Base-by-base conservation (phyloP, 176 grass and related monocot genomes). In the Cenchrus fungigraminus region DNA sequence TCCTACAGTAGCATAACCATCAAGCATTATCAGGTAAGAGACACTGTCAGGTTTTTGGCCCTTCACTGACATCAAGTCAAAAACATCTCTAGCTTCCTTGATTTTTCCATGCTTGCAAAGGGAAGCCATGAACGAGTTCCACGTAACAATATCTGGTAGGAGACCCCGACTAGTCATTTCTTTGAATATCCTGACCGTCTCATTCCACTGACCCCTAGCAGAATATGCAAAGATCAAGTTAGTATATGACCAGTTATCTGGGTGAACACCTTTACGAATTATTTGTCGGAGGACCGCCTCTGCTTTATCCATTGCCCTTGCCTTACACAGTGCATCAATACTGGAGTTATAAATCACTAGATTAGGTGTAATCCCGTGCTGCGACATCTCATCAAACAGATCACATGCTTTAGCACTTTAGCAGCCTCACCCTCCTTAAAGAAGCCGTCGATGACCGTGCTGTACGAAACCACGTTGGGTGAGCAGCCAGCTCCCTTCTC, bases 41-140 rank as follows among this genome's bases (percentile, higher is more conserved):
- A 68, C 0, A 11, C 56, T 20, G 32, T 47, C 0, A 46, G 73
- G 73, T 46, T 57, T 84, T 19, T 5, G 83, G 17, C 83, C 83
- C 54, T 71, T 78, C 22, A 50, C 12, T 40, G 15, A 9, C 65
- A 85, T 85, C 4, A 68, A 57, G 74, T 86, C 58, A 49, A 89
- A 71, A 49, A 78, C 9, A 9, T 47, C 22, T 59, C 63, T 54
- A 72, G 54, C 79, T 77, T 92, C 20, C n/a, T 60, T 47, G 79
- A 54, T 57, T 84, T 63, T 46, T 12, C 51, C 55, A 32, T 89
- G 31, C 55, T 71, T 84, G 43, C 83, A 89, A 45, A 89, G 71
- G 4, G 40, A 83, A 15, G 8, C 10, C 61, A 86, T 86, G 4
- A 89, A 34, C 3, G 2, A 11, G 51, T 0, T 85, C 47, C 54